Base-by-base conservation (phyloP, 257 asterid genomes). In the Solanum megistacrolobum region DNA sequence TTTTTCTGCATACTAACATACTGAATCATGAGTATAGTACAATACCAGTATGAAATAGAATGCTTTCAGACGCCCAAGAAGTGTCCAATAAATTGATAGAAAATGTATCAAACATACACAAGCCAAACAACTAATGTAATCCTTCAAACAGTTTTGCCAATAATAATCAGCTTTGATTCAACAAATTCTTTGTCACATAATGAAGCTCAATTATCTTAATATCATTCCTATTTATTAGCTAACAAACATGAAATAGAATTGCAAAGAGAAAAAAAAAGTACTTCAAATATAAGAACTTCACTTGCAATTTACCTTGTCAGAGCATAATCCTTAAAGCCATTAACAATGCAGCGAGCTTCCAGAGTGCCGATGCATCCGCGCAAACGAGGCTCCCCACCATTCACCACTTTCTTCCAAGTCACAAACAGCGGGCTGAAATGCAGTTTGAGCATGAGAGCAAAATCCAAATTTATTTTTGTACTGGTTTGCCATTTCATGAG, bases 351-450 rank as follows among this genome's bases (percentile, higher is more conserved):
- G 52, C 95, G 96, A 90, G 99, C 94, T 94, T 97, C 98, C 72
- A 97, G 90, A 86, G 99, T 96, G 90, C 99, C 99, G 46, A 97
- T 97, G 97, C 99, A 97, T 74, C 99, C 98, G 78, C 99, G 98
- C 55, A 97, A 52, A 52, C 98, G 98, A 87, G 99, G 98, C 93
- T 97, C 99, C 84, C 95, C 94, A 85, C 98, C 98, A 93, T 96
- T 96, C 90, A 92, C 92, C 88, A 88, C 92, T 90, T 97, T 96
- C 94, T 97, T 95, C 99, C 99, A 97, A 55, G 99, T 96, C 85
- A 97, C 99, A 90, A 97, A 97, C 90, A 96, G 89, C 48, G 99
- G 99, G 88, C 99, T 97, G 95, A 88, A 91, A 91, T 74, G 86
- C 90, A 89, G 32, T 58, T 72, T 36, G 76, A 83, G 52, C 75